These are phyloP conservation scores for Bryoglossum gracile DNA, from an alignment of 495 filamentous ascomycete species.

Conservation along the genomic window DNA sequence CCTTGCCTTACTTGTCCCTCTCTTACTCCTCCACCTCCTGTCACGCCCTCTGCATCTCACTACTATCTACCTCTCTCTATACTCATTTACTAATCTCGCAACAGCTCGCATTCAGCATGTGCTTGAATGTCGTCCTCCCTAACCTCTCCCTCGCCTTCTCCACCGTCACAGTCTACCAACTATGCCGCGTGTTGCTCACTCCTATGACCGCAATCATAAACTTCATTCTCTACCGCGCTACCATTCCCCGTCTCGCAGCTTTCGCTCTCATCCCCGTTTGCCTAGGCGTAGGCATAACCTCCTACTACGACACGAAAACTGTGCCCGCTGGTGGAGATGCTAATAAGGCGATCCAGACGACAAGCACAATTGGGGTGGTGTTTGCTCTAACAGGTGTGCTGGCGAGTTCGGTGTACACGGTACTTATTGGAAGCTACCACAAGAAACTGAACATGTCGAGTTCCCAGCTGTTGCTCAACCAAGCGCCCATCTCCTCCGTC, in stretches of 20 bases:
- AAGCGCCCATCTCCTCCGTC: slow-evolving; percentile 40
- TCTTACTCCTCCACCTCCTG: too few species aligned
- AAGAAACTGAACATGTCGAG: slow-evolving; percentile 40
- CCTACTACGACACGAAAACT: slow-evolving; percentile 44
- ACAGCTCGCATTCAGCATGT: slow-evolving; percentile 39
- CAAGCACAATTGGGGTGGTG: slow-evolving; percentile 32
- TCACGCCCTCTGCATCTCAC: too few species aligned
- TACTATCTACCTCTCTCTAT: too few species aligned
- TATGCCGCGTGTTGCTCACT: slow-evolving; percentile 46
- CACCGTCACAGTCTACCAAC: slow-evolving; percentile 50
- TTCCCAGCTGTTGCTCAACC: slow-evolving; percentile 48
- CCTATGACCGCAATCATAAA: slow-evolving; percentile 44
- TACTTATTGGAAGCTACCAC: slow-evolving; percentile 43
- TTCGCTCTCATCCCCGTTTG: slow-evolving; percentile 34
- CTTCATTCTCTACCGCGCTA: slow-evolving; percentile 38
- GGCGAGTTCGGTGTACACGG: slow-evolving; percentile 41
- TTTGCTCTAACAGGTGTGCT: slow-evolving; percentile 40
- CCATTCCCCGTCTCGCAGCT: slow-evolving; percentile 33
- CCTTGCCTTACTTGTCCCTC: too few species aligned
- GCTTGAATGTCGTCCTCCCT: slow-evolving; percentile 44
- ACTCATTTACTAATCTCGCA: not conserved
- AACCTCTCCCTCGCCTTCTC: slow-evolving; percentile 48
- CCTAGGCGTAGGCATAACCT: slow-evolving; percentile 39
- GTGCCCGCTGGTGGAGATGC: slow-evolving; percentile 15
- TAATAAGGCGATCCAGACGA: slow-evolving; percentile 25